A percentile compares a stretch with the other conserved stretches of the same genome.
Conservation (phyloP, 345 rosid species). For the Aquilaria malaccensis region DNA sequence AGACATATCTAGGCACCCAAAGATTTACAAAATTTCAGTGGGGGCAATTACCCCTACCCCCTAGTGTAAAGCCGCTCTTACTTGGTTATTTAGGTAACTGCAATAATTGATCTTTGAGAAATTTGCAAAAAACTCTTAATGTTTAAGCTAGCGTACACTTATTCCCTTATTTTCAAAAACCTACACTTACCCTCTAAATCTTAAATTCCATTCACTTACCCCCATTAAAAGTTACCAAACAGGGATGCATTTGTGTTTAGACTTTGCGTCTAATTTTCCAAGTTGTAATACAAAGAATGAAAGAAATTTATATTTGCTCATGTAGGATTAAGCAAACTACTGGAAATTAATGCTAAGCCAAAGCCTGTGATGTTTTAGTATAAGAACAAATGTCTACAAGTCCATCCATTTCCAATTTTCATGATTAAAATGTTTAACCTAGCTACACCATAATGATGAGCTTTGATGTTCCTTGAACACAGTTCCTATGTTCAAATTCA, state of each 20-base stretch:
- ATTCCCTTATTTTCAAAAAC: too few species aligned
- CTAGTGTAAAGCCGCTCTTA: too few species aligned
- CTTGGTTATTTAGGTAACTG: too few species aligned
- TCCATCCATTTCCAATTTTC: neutral
- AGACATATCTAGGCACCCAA: too few species aligned
- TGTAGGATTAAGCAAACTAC: conserved; percentile 13
- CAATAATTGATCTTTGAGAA: too few species aligned
- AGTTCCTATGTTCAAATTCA: conserved; percentile 38
- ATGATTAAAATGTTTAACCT: neutral
- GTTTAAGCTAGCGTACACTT: too few species aligned
- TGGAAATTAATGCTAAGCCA: conserved; percentile 11
- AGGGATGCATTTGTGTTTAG: neutral
- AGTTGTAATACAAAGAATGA: neutral
- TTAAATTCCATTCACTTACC: too few species aligned
- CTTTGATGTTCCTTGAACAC: neutral
- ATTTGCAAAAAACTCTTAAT: too few species aligned
- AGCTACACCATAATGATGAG: neutral
- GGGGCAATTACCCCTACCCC: too few species aligned
- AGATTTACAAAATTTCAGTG: too few species aligned
- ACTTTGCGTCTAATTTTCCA: neutral
- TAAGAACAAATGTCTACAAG: conserved; percentile 6
- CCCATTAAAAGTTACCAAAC: neutral
- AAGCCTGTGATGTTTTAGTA: conserved; percentile 20
- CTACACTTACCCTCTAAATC: too few species aligned
- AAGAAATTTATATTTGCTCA: neutral